phyloP scores from a whole-genome alignment of 2,329 filamentous ascomycete genomes.

The Graphilbum fragrans region DNA sequence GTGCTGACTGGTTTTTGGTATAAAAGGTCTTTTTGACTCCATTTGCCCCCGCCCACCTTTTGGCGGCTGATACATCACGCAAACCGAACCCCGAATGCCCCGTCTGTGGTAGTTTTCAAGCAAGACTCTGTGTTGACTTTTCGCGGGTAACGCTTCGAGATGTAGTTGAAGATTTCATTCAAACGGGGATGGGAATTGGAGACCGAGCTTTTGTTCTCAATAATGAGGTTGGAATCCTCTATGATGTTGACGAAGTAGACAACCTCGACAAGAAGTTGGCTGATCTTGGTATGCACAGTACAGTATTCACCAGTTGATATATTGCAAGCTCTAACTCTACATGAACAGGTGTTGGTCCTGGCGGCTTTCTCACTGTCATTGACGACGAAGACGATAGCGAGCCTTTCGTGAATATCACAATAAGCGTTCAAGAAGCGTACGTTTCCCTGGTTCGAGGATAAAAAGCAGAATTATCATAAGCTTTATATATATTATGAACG shows the following conservation, averaged over 20 bases:
- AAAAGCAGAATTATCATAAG: too few relatives aligned
- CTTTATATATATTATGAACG: too few relatives aligned
- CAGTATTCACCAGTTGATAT: not conserved
- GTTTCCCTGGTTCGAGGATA: conserved; percentile 15
- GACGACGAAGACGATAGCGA: conserved; percentile 69
- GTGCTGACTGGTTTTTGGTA: not conserved
- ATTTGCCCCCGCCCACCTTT: conserved; percentile 42
- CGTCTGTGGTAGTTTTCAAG: conserved; percentile 67
- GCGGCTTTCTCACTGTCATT: conserved; percentile 71
- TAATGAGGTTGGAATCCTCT: conserved; percentile 65
- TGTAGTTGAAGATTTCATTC: conserved; percentile 64
- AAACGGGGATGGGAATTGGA: conserved; percentile 59
- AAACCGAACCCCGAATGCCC: conserved; percentile 71
- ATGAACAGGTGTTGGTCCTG: conserved; percentile 25
- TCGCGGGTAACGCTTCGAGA: conserved; percentile 64
- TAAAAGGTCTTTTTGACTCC: conserved; percentile 65
- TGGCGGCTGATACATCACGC: conserved; percentile 44
- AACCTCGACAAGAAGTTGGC: conserved; percentile 69
- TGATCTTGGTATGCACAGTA: conserved; percentile 52
- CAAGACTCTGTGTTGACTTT: conserved; percentile 55
- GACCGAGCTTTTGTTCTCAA: conserved; percentile 64
- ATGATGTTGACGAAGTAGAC: conserved; percentile 80
- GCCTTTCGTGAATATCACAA: conserved; percentile 67
- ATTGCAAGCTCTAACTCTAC: conserved; percentile 4
- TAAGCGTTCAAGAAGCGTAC: conserved; percentile 55